These are phyloP conservation scores for Epichloe hybrida DNA, from an alignment of 2,329 filamentous ascomycete genomes.

Conservation along the genomic window DNA sequence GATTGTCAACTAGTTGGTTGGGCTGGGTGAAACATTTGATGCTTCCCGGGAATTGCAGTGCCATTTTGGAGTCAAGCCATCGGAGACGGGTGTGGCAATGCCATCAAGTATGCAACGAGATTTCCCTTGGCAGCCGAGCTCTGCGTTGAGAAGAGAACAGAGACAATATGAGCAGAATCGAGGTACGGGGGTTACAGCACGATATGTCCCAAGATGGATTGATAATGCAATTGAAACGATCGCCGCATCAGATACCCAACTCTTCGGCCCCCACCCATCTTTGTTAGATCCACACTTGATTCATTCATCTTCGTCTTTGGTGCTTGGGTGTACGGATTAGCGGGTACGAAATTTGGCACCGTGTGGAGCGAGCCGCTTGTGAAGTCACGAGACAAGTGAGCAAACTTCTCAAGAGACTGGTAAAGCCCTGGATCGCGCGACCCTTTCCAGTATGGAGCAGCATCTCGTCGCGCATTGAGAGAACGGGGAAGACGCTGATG, in stretches of 20 bases:
- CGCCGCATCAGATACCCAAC: neutral
- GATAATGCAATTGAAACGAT: neutral
- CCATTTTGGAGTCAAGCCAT: too few species aligned
- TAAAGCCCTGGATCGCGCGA: neutral
- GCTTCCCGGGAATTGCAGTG: too few species aligned
- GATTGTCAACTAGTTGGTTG: too few species aligned
- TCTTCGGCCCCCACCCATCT: neutral
- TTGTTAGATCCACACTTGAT: neutral
- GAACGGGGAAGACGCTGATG: too few species aligned
- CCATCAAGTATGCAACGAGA: too few species aligned
- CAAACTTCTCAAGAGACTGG: neutral
- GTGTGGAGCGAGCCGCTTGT: slow-evolving; percentile 15
- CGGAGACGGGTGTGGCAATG: too few species aligned
- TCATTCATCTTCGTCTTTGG: neutral
- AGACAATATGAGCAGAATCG: neutral
- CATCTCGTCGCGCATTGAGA: neutral
- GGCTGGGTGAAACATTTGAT: too few species aligned
- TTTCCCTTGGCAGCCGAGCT: neutral
- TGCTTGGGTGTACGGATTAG: slow-evolving; percentile 5
- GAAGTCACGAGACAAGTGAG: slow-evolving; percentile 3
- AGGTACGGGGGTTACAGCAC: too few species aligned
- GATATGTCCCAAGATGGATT: neutral
- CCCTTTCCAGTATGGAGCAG: neutral
- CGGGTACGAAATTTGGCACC: slow-evolving; percentile 18
- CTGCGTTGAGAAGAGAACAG: neutral